These are phyloP conservation scores for Penicillium coffeae DNA, from an alignment of 495 filamentous ascomycete genomes.

Conservation along the genomic window DNA sequence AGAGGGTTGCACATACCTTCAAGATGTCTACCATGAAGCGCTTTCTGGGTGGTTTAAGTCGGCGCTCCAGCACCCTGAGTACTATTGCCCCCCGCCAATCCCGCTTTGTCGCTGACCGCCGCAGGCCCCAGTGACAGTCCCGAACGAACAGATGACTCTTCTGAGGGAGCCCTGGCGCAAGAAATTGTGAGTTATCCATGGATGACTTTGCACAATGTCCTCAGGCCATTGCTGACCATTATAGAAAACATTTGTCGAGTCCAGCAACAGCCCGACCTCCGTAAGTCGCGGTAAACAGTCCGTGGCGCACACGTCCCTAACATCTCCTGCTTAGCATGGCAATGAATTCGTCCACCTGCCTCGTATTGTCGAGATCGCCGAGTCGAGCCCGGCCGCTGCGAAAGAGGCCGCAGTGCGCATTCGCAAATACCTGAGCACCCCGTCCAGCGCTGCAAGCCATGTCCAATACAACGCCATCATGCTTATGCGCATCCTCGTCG, in stretches of 20 bases:
- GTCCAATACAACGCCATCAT: constrained; percentile 96
- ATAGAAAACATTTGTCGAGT: constrained; percentile 74
- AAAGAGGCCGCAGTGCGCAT: constrained; percentile 71
- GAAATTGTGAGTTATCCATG: constrained; percentile 51
- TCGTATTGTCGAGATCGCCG: constrained; percentile 88
- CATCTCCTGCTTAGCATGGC: constrained; percentile 44
- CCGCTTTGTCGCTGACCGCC: constrained; percentile 11
- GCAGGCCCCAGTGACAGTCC: constrained; percentile 20
- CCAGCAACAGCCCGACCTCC: constrained; percentile 54
- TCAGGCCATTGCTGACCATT: neutral
- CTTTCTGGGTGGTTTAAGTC: constrained; percentile 11
- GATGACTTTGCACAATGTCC: constrained; percentile 12
- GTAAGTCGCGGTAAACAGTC: neutral
- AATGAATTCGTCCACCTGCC: constrained; percentile 94
- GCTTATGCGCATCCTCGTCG: constrained; percentile 85
- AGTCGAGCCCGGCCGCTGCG: constrained; percentile 83
- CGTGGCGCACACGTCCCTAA: neutral
- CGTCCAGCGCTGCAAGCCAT: constrained; percentile 58
- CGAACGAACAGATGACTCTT: constrained; percentile 37
- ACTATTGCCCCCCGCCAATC: neutral
- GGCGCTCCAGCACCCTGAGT: constrained; percentile 22
- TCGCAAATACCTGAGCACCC: constrained; percentile 73
- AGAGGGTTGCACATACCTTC: neutral
- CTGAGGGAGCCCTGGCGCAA: constrained; percentile 42
- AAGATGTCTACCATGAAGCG: constrained; percentile 14